These are phyloP conservation scores for Ostreobium quekettii DNA, from an alignment of 139 green algal species.

Conservation along the genomic window DNA sequence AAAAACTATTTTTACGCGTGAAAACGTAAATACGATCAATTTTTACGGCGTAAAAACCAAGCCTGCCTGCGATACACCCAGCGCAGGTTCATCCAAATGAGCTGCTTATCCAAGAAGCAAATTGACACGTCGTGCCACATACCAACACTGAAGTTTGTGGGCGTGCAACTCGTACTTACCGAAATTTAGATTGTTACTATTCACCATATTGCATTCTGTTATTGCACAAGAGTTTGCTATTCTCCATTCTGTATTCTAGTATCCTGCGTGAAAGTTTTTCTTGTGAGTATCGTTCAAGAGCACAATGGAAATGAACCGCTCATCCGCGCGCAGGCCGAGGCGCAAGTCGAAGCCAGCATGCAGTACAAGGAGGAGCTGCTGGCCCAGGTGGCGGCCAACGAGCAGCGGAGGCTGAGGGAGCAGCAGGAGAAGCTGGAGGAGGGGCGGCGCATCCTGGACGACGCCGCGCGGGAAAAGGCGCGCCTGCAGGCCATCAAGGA, in stretches of 20 bases:
- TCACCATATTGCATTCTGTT: no score
- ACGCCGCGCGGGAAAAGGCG: slow-evolving; percentile 36
- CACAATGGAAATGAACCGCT: not conserved
- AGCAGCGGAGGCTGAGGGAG: slow-evolving; percentile 41
- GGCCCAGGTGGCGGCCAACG: slow-evolving; percentile 53
- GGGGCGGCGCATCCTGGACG: slow-evolving; percentile 38
- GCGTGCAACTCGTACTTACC: no score
- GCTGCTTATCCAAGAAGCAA: no score
- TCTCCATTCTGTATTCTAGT: not conserved
- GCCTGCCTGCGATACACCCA: no score
- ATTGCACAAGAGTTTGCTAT: not conserved
- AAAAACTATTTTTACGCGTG: no score
- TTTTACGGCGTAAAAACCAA: no score
- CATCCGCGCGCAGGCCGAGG: not conserved
- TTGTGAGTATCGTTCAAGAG: not conserved
- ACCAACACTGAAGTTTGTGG: no score
- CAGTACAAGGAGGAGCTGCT: slow-evolving; percentile 68
- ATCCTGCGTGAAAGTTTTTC: no score
- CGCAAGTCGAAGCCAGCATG: not conserved
- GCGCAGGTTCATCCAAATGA: no score
- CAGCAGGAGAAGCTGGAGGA: slow-evolving; percentile 52
- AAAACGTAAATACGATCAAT: no score
- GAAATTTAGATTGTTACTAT: no score
- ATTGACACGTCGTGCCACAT: no score
- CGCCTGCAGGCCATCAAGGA: slow-evolving; percentile 54